A percentile compares a stretch with the other conserved stretches of the same genome.
These are phyloP conservation scores for Pythium pyrilobum DNA, from an alignment of 352 stramenopile species.

Conservation along the genomic window DNA sequence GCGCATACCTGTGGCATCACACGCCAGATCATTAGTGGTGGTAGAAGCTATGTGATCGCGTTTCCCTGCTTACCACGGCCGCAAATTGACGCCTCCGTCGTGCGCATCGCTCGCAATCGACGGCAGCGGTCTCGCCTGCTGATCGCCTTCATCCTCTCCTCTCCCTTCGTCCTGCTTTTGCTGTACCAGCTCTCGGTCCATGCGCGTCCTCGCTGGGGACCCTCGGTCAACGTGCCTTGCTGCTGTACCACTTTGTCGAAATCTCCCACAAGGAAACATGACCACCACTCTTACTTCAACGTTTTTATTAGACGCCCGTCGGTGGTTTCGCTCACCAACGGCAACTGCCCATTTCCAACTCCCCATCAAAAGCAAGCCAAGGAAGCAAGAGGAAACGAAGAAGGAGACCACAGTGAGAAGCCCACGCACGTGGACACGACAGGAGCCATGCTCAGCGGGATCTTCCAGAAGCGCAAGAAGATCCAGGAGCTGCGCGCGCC, in stretches of 20 bases:
- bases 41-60: too few relatives aligned
- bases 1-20: conserved; percentile 31
- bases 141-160: too few relatives aligned
- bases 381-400: neutral
- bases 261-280: neutral
- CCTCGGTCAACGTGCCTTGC: neutral
- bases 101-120: neutral
- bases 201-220: neutral
- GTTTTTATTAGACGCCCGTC: neutral
- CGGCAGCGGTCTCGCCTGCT: too few relatives aligned
- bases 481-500: conserved; percentile 65
- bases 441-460: conserved; percentile 50
- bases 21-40: too few relatives aligned
- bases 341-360: neutral
- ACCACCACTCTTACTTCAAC: conserved; percentile 10
- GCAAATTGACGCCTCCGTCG: conserved; percentile 10
- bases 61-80: conserved; percentile 11
- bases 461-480: conserved; percentile 83
- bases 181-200: neutral
- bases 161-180: neutral
- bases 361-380: neutral
- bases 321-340: neutral
- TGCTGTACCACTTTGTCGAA: neutral
- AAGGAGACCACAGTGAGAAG: neutral
- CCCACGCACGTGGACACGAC: neutral